These are phyloP conservation scores for Fraxinus nigra DNA, from an alignment of 305 asterid species.

Conservation along the genomic window DNA sequence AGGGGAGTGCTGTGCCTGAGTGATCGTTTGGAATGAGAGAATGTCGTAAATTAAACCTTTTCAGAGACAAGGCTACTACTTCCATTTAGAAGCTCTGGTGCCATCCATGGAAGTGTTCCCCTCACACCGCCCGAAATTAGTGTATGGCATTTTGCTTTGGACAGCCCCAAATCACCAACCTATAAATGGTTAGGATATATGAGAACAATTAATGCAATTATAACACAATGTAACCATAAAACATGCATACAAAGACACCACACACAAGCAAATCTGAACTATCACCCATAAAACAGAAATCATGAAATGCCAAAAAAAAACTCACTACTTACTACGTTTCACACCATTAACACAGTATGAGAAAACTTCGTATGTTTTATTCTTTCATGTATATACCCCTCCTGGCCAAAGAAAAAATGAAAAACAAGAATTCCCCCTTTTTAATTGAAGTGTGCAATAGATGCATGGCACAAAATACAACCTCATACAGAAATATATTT, in stretches of 20 bases:
- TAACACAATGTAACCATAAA: not conserved
- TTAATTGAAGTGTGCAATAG: not conserved
- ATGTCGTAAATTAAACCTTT: constrained; percentile 43
- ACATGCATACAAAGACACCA: not conserved
- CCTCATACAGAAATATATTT: not conserved
- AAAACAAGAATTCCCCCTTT: not conserved
- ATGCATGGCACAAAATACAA: not conserved
- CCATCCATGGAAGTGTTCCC: constrained; percentile 97
- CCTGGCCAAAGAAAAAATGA: not conserved
- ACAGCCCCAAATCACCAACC: constrained; percentile 92
- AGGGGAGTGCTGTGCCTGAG: not conserved
- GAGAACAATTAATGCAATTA: constrained; percentile 3
- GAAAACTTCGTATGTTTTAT: not conserved
- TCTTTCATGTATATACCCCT: not conserved
- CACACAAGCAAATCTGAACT: not conserved
- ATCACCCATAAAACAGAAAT: not conserved
- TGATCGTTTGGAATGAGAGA: not conserved
- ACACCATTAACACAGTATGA: not conserved
- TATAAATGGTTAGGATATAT: constrained; percentile 24
- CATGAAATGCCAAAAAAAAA: not conserved
- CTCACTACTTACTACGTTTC: not conserved
- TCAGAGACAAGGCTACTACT: constrained; percentile 84
- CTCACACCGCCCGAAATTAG: constrained; percentile 82
- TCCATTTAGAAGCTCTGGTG: constrained; percentile 89
- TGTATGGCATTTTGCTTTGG: constrained; percentile 79